Conservation (phyloP, 768 basidiomycete genomes). For the Boletales sp. region DNA sequence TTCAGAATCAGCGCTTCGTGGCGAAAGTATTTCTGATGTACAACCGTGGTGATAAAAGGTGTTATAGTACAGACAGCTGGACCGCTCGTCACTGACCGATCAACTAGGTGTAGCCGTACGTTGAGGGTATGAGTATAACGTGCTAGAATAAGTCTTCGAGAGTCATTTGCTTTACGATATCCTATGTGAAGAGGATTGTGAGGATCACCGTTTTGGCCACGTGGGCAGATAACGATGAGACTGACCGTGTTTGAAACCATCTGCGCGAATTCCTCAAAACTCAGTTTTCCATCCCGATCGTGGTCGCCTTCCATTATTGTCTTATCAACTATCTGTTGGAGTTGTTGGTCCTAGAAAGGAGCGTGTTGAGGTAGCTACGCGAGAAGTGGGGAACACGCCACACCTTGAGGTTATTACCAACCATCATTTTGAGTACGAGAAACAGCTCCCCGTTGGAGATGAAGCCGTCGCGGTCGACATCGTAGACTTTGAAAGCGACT, state of each 20-base stretch:
- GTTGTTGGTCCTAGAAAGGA: constrained; percentile 78
- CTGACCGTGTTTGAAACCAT: constrained; percentile 96
- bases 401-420: constrained; percentile 97
- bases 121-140: constrained; percentile 17
- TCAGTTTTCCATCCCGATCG: constrained; percentile 95
- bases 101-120: constrained; percentile 11
- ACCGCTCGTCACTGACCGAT: constrained; percentile 8
- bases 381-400: constrained; percentile 5
- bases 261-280: constrained; percentile 93
- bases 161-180: constrained; percentile 99
- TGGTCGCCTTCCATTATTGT: constrained; percentile 99
- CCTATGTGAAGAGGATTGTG: constrained; percentile 43
- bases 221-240: not conserved
- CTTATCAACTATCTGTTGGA: constrained; percentile 99
- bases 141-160: constrained; percentile 84
- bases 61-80: constrained; percentile 21
- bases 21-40: constrained; percentile 14
- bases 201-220: constrained; percentile 2
- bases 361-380: not conserved
- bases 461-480: constrained; percentile 95
- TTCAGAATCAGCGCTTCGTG: constrained; percentile 3
- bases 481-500: constrained; percentile 99
- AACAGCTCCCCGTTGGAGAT: constrained; percentile 99
- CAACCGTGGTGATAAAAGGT: constrained; percentile 12
- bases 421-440: constrained; percentile 99